Percentiles rank a stretch among this genome's conserved stretches.
Evolutionary conservation across 805 yeast genomes (phyloP).

Genomic region (Lachancea thermotolerans): DNA sequence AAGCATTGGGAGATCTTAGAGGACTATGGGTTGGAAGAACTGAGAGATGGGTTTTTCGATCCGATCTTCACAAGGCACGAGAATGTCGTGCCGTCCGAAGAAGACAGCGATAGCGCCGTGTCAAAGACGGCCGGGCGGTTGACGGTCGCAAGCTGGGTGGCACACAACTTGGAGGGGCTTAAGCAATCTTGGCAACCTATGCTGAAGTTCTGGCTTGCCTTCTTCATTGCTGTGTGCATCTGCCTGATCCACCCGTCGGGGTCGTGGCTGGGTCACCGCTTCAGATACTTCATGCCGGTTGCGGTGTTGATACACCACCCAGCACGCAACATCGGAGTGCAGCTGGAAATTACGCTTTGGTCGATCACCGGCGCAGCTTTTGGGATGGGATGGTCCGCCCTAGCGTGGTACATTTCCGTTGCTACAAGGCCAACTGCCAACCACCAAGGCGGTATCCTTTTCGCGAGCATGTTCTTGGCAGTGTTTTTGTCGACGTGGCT

Average conservation of each 20-base stretch:
- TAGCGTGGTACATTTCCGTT: constrained; percentile 38
- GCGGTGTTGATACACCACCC: constrained; percentile 43
- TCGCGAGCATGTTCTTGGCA: constrained; percentile 36
- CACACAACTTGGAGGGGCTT: not conserved
- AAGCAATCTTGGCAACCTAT: constrained; percentile 15
- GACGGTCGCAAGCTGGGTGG: not conserved
- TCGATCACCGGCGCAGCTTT: constrained; percentile 36
- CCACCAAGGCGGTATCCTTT: constrained; percentile 42
- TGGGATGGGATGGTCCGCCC: constrained; percentile 40
- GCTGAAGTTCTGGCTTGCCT: constrained; percentile 35
- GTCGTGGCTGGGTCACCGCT: constrained; percentile 37
- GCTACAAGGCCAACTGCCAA: constrained; percentile 35
- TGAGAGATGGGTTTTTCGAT: constrained; percentile 45
- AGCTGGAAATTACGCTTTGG: constrained; percentile 38
- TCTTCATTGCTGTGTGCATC: constrained; percentile 34
- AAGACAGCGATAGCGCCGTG: not conserved
- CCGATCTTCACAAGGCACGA: constrained; percentile 34
- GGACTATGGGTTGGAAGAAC: constrained; percentile 37
- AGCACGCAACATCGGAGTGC: constrained; percentile 40
- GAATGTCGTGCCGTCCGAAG: constrained; percentile 11
- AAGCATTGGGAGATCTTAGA: constrained; percentile 31
- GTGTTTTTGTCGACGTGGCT: constrained; percentile 37
- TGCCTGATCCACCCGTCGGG: constrained; percentile 36
- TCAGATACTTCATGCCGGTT: constrained; percentile 37
- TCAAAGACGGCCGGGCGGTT: not conserved